Percentiles rank a stretch among this genome's conserved stretches.
These are phyloP conservation scores for Hyphodiscus hymeniophilus DNA, from an alignment of 495 filamentous ascomycete species.

Conservation along the genomic window DNA sequence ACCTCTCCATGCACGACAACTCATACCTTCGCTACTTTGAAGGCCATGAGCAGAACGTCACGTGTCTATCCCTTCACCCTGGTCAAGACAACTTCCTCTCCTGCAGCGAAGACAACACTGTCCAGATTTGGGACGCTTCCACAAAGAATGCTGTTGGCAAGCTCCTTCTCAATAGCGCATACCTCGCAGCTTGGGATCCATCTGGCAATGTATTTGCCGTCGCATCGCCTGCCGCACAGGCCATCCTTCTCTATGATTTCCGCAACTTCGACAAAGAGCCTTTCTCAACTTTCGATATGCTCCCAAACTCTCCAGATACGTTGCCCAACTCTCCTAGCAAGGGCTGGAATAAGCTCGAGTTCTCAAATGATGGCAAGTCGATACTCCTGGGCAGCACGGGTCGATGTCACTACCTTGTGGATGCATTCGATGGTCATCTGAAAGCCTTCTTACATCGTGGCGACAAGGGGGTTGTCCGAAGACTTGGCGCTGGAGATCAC, in stretches of 20 bases:
- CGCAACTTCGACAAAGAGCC: slow-evolving; percentile 87
- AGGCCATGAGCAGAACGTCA: slow-evolving; percentile 78
- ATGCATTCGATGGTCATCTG: slow-evolving; percentile 75
- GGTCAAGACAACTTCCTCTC: slow-evolving; percentile 85
- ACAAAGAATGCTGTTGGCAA: slow-evolving; percentile 68
- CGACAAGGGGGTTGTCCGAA: slow-evolving; percentile 31
- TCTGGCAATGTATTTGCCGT: slow-evolving; percentile 87
- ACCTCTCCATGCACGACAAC: slow-evolving; percentile 92
- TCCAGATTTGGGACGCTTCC: slow-evolving; percentile 75
- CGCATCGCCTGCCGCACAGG: slow-evolving; percentile 66
- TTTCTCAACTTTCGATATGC: slow-evolving; percentile 76
- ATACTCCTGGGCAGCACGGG: slow-evolving; percentile 75
- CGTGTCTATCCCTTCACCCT: slow-evolving; percentile 63
- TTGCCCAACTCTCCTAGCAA: slow-evolving; percentile 30
- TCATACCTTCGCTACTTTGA: slow-evolving; percentile 90
- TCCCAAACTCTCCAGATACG: slow-evolving; percentile 33
- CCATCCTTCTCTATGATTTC: slow-evolving; percentile 83
- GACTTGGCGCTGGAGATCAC: slow-evolving; percentile 41
- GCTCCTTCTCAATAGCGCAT: slow-evolving; percentile 66
- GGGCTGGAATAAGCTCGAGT: slow-evolving; percentile 80
- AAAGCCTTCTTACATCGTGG: slow-evolving; percentile 52
- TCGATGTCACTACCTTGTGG: slow-evolving; percentile 76
- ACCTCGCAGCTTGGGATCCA: slow-evolving; percentile 80
- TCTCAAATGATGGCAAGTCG: slow-evolving; percentile 88
- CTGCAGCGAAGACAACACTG: slow-evolving; percentile 78